phyloP scores from a whole-genome alignment of 106 monocot species.

The Acorus calamus region DNA sequence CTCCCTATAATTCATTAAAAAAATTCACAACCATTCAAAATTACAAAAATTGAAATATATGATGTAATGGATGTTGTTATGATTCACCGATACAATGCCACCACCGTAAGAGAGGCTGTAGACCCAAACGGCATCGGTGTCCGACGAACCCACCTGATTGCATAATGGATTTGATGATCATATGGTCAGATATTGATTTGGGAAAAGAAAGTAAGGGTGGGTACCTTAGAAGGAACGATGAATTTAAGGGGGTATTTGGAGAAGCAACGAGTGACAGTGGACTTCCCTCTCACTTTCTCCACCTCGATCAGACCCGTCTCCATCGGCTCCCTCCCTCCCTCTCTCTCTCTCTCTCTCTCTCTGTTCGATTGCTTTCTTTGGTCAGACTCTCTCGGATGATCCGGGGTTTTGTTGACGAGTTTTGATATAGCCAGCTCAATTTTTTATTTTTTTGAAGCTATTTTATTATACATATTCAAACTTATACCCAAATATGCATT shows the following conservation, averaged over 20 bases:
- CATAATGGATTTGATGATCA: too few relatives aligned
- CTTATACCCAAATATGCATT: too few relatives aligned
- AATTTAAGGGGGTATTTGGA: conserved; percentile 92
- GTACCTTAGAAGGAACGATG: conserved; percentile 77
- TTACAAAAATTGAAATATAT: neutral
- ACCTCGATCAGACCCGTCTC: conserved; percentile 50
- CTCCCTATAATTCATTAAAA: conserved; percentile 40
- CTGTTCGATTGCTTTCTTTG: too few relatives aligned
- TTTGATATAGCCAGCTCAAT: too few relatives aligned
- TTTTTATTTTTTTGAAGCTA: too few relatives aligned
- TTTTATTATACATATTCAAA: too few relatives aligned
- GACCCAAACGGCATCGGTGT: conserved; percentile 74
- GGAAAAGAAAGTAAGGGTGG: neutral
- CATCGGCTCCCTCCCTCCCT: conserved; percentile 3
- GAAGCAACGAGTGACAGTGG: conserved; percentile 80
- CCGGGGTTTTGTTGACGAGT: too few relatives aligned
- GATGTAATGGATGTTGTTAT: neutral
- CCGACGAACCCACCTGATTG: conserved; percentile 43
- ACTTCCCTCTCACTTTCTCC: conserved; percentile 66
- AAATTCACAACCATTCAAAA: neutral
- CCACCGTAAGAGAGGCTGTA: conserved; percentile 91
- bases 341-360: neutral
- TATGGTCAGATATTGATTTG: too few relatives aligned
- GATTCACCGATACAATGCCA: conserved; percentile 81
- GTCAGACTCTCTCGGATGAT: too few relatives aligned